Percentiles rank a stretch among this genome's conserved stretches.
Evolutionary conservation across 495 filamentous ascomycete genomes (phyloP).

Genomic region (Hypoxylon lenormandii): DNA sequence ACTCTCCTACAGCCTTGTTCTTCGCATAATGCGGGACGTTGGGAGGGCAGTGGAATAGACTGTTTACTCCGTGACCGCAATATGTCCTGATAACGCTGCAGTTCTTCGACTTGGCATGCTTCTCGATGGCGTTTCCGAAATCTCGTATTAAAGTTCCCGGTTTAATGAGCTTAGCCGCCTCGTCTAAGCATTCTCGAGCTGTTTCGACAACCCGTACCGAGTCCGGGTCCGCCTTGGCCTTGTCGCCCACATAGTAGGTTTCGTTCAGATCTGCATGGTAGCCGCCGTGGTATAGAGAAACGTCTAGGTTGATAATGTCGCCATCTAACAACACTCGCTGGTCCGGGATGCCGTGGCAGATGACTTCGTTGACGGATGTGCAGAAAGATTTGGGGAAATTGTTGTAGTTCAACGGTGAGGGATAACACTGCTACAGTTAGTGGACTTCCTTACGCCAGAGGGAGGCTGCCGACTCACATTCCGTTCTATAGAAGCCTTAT

Average conservation of each 20-base stretch:
- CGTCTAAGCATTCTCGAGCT: slow-evolving; percentile 80
- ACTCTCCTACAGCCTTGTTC: slow-evolving; percentile 88
- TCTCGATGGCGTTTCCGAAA: slow-evolving; percentile 85
- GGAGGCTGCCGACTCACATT: slow-evolving; percentile 68
- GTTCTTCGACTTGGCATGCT: slow-evolving; percentile 78
- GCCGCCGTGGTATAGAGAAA: slow-evolving; percentile 85
- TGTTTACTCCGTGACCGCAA: slow-evolving; percentile 89
- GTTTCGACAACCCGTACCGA: slow-evolving; percentile 87
- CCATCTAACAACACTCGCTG: slow-evolving; percentile 81
- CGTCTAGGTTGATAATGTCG: slow-evolving; percentile 90
- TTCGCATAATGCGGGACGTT: slow-evolving; percentile 90
- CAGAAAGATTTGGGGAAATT: slow-evolving; percentile 98
- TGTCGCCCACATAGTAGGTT: slow-evolving; percentile 88
- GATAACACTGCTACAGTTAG: slow-evolving; percentile 80
- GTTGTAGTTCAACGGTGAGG: slow-evolving; percentile 94
- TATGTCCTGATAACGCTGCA: slow-evolving; percentile 91
- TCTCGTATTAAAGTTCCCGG: slow-evolving; percentile 87
- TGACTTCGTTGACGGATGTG: slow-evolving; percentile 94
- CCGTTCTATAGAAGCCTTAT: slow-evolving; percentile 93
- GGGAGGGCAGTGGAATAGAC: slow-evolving; percentile 83
- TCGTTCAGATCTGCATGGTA: slow-evolving; percentile 93
- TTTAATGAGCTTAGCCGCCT: slow-evolving; percentile 86
- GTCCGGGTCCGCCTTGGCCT: slow-evolving; percentile 77
- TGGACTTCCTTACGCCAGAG: slow-evolving; percentile 15
- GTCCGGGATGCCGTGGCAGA: slow-evolving; percentile 93